Evolutionary conservation across 2,329 filamentous ascomycete species (phyloP).

Genomic region (Dothistroma pini): DNA sequence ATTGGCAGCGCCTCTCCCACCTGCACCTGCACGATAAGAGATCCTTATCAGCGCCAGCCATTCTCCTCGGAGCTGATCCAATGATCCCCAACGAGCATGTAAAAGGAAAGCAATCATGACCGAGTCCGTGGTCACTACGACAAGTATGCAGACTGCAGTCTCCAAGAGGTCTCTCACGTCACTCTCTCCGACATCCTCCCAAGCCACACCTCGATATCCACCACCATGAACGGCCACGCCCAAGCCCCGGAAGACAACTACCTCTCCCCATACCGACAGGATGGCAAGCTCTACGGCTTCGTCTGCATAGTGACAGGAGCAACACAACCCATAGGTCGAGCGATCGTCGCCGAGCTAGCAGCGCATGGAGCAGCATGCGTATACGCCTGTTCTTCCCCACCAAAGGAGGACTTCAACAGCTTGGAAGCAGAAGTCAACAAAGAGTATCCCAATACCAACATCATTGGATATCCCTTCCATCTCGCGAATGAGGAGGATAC

Average conservation of each 20-base stretch:
- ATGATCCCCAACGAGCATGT: slow-evolving; percentile 1
- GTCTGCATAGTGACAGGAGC: slow-evolving; percentile 63
- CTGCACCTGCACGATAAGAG: neutral
- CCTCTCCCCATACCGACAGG: slow-evolving; percentile 56
- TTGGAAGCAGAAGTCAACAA: slow-evolving; percentile 44
- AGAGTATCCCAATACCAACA: slow-evolving; percentile 53
- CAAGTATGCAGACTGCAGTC: no score
- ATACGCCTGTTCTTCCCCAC: slow-evolving; percentile 53
- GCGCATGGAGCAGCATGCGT: slow-evolving; percentile 63
- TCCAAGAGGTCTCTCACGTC: no score
- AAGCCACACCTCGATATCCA: slow-evolving; percentile 10
- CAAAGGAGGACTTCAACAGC: slow-evolving; percentile 40
- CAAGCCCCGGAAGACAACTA: slow-evolving; percentile 36
- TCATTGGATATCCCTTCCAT: slow-evolving; percentile 60
- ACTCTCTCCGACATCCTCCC: neutral
- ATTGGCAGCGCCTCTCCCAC: neutral
- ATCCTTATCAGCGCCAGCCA: slow-evolving; percentile 5
- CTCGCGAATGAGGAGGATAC: slow-evolving; percentile 59
- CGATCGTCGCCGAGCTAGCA: slow-evolving; percentile 58
- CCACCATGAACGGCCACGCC: slow-evolving; percentile 16
- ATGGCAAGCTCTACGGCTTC: slow-evolving; percentile 62
- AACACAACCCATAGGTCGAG: slow-evolving; percentile 57
- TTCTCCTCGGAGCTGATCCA: slow-evolving; percentile 6
- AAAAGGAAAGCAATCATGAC: slow-evolving; percentile 4
- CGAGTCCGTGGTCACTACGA: neutral